Evolutionary conservation across 192 early-diverging fungal species (phyloP).

Genomic region (Paraglomus occultum): DNA sequence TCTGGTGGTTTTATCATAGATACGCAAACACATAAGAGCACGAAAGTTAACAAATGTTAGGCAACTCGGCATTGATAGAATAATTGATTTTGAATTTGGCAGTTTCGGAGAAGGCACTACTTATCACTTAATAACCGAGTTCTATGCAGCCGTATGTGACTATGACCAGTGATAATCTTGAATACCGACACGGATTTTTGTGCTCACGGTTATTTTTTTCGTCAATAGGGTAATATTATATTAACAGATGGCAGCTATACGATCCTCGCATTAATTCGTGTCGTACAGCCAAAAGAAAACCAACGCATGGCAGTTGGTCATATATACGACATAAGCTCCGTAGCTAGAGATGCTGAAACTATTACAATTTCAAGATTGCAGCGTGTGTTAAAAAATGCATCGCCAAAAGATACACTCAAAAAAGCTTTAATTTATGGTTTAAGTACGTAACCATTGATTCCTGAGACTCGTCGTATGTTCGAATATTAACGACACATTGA

Average conservation of each 20-base stretch:
- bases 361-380: slow-evolving; percentile 55
- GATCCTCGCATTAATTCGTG: slow-evolving; percentile 82
- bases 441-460: slow-evolving; percentile 36
- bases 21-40: slow-evolving; percentile 90
- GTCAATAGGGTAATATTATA: slow-evolving; percentile 86
- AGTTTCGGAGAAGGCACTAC: slow-evolving; percentile 52
- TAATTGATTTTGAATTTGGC: slow-evolving; percentile 92
- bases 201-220: background rate
- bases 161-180: background rate
- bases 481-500: background rate
- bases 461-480: background rate
- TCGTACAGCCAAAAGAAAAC: slow-evolving; percentile 78
- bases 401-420: slow-evolving; percentile 65
- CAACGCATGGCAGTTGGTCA: slow-evolving; percentile 82
- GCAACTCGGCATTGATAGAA: slow-evolving; percentile 89
- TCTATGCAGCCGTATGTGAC: slow-evolving; percentile 65
- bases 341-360: slow-evolving; percentile 53
- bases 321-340: slow-evolving; percentile 63
- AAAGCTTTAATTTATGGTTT: slow-evolving; percentile 59
- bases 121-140: slow-evolving; percentile 76
- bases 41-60: slow-evolving; percentile 71
- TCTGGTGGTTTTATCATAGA: slow-evolving; percentile 32
- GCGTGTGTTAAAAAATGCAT: slow-evolving; percentile 49
- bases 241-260: slow-evolving; percentile 85
- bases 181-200: background rate